phyloP scores from a whole-genome alignment of 1,284 basidiomycete species.

The Puccinia hordei region DNA sequence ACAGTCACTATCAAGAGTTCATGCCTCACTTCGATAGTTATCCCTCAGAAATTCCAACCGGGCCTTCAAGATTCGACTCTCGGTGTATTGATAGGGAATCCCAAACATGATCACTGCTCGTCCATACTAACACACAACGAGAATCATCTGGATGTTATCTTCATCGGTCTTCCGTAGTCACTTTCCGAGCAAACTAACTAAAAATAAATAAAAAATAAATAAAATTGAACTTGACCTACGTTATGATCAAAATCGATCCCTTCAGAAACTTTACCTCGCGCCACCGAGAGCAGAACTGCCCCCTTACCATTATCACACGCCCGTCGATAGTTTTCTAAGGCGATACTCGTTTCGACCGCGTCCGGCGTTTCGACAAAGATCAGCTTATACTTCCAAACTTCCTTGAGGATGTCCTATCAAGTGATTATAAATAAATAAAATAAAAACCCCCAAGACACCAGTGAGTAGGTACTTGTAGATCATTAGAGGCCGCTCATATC shows the following conservation, averaged over 20 bases:
- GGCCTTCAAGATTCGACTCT: slow-evolving; percentile 95
- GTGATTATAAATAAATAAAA: no score
- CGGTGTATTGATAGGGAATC: slow-evolving; percentile 78
- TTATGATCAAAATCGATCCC: slow-evolving; percentile 98
- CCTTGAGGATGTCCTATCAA: slow-evolving; percentile 87
- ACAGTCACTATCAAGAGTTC: not conserved
- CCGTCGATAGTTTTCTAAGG: slow-evolving; percentile 92
- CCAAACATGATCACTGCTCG: slow-evolving; percentile 99
- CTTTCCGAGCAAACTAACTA: not conserved
- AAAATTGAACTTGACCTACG: slow-evolving; percentile 54
- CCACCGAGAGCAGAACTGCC: slow-evolving; percentile 93
- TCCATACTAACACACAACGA: slow-evolving; percentile 72
- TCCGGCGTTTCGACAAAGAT: slow-evolving; percentile 99
- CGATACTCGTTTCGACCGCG: slow-evolving; percentile 97
- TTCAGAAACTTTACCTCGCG: slow-evolving; percentile 98
- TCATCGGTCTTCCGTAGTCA: not conserved
- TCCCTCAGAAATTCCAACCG: slow-evolving; percentile 97
- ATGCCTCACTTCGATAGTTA: slow-evolving; percentile 74
- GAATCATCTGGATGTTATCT: not conserved
- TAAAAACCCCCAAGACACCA: no score
- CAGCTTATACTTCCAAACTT: slow-evolving; percentile 99
- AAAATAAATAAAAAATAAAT: no score
- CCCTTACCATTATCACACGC: slow-evolving; percentile 99
- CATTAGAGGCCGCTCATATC: no score
- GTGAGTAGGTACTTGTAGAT: no score